phyloP scores from a whole-genome alignment of 2,329 filamentous ascomycete species.

The Cladophialophora chaetospira region DNA sequence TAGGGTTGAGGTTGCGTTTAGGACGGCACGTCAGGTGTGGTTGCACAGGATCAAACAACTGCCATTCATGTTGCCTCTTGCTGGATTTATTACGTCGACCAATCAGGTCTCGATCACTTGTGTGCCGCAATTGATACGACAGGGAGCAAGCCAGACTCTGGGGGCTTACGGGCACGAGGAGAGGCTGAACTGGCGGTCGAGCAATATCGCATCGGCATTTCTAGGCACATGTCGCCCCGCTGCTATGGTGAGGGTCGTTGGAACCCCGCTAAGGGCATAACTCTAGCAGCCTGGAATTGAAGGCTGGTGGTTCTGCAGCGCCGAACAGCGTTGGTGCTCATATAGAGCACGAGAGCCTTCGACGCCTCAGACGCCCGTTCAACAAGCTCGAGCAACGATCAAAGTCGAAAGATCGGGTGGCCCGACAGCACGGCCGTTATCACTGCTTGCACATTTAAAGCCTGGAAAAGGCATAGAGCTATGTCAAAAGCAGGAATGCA shows the following conservation, averaged over 20 bases:
- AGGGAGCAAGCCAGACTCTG: neutral
- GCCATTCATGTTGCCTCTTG: neutral
- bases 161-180: neutral
- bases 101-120: neutral
- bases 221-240: neutral
- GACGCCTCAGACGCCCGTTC: neutral
- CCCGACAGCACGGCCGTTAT: neutral
- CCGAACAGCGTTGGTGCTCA: too few species aligned
- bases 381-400: neutral
- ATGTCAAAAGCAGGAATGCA: neutral
- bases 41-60: neutral
- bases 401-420: neutral
- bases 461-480: neutral
- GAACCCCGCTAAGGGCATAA: too few species aligned
- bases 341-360: neutral
- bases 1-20: too few species aligned
- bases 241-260: too few species aligned
- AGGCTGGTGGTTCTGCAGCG: too few species aligned
- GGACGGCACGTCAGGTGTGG: neutral
- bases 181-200: conserved; percentile 1
- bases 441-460: neutral
- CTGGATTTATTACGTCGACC: neutral
- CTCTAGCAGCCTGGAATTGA: too few species aligned
- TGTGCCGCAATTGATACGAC: neutral
- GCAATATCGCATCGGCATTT: neutral